Evolutionary conservation across 768 basidiomycete genomes (phyloP), one percentile per base, ranked within the genome.

Genomic region (Polyporus arcularius): DNA sequence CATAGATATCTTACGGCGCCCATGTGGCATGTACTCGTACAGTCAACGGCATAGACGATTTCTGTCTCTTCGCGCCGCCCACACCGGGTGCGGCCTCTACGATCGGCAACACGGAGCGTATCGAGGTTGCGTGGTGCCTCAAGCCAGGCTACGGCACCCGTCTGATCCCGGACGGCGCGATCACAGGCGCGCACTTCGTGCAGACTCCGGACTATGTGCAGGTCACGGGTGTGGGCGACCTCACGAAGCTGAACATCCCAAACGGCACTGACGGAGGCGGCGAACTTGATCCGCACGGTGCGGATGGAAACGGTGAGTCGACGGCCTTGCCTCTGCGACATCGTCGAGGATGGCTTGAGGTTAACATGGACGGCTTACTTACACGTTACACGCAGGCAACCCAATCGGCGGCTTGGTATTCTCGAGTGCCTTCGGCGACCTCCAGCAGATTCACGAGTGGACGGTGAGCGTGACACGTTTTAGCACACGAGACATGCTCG

Each of bases 191-290:
- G n/a, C 88, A 87, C 68, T 83, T 90, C 70, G 79, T 90, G 4
- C 78, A 83, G 63, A 90, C 90, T 0, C 85, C 88, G 21, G 86
- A 87, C 70, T 92, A 85, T 70, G 78, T 90, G 31, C 89, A 89
- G 67, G 74, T 91, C 55, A 86, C 85, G 39, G 92, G 88, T 46
- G 73, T 80, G 52, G 89, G 88, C 6, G 80, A 92, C 70, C 68
- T 90, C 61, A 88, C 86, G 7, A 75, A 78, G 57, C 71, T 93
- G 57, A 89, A 90, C 71, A 78, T 90, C 35, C 85, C 85, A 5
- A 67, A 70, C 1, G 81, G 82, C 5, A 89, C 90, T 56, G 75
- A 60, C 46, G 85, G 83, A 18, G 88, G 21, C 21, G 21, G 87
- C 50, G 82, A 90, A 76, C 75, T 90, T 18, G 88, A 90, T 70